Conservation (phyloP, 257 asterid genomes). For the Phtheirospermum japonicum region DNA sequence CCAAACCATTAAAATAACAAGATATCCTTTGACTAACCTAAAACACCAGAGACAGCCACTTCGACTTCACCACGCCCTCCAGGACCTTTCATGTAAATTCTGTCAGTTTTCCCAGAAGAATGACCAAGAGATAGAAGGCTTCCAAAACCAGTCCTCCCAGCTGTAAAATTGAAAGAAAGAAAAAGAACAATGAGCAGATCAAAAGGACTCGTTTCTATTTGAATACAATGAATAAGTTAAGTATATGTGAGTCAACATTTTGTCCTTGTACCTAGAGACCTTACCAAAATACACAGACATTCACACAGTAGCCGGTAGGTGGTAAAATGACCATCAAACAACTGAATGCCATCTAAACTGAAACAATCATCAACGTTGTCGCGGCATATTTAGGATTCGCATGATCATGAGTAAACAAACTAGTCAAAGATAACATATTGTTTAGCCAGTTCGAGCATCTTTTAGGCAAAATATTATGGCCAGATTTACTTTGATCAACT, state of each 20-base stretch:
- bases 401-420: too few species aligned
- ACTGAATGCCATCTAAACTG: too few species aligned
- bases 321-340: too few species aligned
- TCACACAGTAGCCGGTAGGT: too few species aligned
- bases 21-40: conserved; percentile 45
- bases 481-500: background rate
- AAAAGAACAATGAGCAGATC: conserved; percentile 2
- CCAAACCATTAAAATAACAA: conserved; percentile 16
- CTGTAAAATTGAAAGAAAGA: conserved; percentile 37
- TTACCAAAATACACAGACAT: too few species aligned
- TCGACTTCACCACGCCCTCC: conserved; percentile 99
- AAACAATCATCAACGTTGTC: too few species aligned
- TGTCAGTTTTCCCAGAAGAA: conserved; percentile 83
- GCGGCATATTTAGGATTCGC: too few species aligned
- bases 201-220: conserved; percentile 3
- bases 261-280: too few species aligned
- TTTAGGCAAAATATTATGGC: background rate
- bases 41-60: conserved; percentile 96
- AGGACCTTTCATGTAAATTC: conserved; percentile 97
- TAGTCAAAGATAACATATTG: too few species aligned
- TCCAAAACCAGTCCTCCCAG: conserved; percentile 92
- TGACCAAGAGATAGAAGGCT: conserved; percentile 90
- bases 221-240: too few species aligned
- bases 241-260: too few species aligned
- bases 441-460: conserved; percentile 8